phyloP scores from a whole-genome alignment of 2,329 filamentous ascomycete species.

The Sarocladium brachiariae region DNA sequence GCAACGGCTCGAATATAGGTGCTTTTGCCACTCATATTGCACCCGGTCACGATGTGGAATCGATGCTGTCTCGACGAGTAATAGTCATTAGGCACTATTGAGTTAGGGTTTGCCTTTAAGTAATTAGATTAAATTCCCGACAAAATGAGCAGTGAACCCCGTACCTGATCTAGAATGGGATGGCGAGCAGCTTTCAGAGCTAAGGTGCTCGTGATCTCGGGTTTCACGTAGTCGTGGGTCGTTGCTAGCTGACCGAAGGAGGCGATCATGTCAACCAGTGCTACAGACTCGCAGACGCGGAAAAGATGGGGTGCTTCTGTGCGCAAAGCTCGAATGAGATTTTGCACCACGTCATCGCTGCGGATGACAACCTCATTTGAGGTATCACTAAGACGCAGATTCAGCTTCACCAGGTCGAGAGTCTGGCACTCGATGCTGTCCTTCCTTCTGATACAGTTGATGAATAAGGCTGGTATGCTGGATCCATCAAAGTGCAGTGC shows the following conservation, averaged over 20 bases:
- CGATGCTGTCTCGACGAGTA: constrained; percentile 68
- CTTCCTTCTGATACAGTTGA: constrained; percentile 69
- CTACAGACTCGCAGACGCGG: constrained; percentile 77
- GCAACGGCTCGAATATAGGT: constrained; percentile 87
- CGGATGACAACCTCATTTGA: constrained; percentile 78
- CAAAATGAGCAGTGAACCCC: constrained; percentile 7
- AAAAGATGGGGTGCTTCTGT: constrained; percentile 68
- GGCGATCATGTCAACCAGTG: constrained; percentile 77
- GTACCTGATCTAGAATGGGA: constrained; percentile 66
- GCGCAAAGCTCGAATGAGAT: constrained; percentile 66
- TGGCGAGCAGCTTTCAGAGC: constrained; percentile 71
- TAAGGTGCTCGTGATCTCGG: constrained; percentile 60
- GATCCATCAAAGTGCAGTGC: constrained; percentile 55
- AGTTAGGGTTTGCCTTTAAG: not conserved
- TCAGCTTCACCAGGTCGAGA: constrained; percentile 74
- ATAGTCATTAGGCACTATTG: constrained; percentile 81
- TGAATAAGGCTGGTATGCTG: constrained; percentile 59
- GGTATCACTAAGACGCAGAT: constrained; percentile 67
- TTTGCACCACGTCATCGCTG: constrained; percentile 70
- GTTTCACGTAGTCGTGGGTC: constrained; percentile 51
- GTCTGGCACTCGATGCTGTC: constrained; percentile 84
- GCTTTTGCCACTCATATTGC: constrained; percentile 97
- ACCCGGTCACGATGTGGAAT: constrained; percentile 91
- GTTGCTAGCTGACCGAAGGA: constrained; percentile 71
- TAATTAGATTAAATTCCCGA: not conserved